A percentile compares a stretch with the other conserved stretches of the same genome.
Evolutionary conservation across 2,329 filamentous ascomycete genomes (phyloP).

Genomic region (Pseudogymnoascus sp.): DNA sequence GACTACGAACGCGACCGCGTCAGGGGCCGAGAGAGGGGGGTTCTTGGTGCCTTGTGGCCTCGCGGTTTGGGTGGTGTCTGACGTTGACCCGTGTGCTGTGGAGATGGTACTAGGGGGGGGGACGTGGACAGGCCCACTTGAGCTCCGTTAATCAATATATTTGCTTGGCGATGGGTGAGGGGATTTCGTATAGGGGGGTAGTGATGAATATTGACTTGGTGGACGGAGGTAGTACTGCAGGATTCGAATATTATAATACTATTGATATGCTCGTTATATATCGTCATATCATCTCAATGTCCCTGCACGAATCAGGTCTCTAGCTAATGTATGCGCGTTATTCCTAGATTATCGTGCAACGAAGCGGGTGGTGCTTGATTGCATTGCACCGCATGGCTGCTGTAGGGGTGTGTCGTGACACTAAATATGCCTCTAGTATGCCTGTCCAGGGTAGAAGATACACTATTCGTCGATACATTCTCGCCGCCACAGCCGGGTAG

Average conservation of each 20-base stretch:
- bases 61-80: neutral
- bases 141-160: conserved; percentile 10
- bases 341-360: neutral
- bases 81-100: neutral
- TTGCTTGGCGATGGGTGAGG: neutral
- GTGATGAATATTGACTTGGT: neutral
- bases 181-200: neutral
- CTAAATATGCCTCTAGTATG: neutral
- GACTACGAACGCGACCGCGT: neutral
- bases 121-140: neutral
- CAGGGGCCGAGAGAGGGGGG: neutral
- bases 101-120: neutral
- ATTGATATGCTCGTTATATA: neutral
- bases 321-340: neutral
- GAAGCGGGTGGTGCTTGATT: neutral
- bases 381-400: neutral
- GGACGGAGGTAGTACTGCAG: neutral
- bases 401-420: neutral
- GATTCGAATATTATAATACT: neutral
- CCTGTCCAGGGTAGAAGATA: neutral
- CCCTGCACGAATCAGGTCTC: neutral
- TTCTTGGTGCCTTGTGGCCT: neutral
- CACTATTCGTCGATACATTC: neutral
- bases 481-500: neutral
- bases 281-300: neutral